Percentiles rank a stretch among this genome's conserved stretches.
Conservation (phyloP, 2,329 filamentous ascomycete genomes). For the Phaeosphaeriaceae sp. region DNA sequence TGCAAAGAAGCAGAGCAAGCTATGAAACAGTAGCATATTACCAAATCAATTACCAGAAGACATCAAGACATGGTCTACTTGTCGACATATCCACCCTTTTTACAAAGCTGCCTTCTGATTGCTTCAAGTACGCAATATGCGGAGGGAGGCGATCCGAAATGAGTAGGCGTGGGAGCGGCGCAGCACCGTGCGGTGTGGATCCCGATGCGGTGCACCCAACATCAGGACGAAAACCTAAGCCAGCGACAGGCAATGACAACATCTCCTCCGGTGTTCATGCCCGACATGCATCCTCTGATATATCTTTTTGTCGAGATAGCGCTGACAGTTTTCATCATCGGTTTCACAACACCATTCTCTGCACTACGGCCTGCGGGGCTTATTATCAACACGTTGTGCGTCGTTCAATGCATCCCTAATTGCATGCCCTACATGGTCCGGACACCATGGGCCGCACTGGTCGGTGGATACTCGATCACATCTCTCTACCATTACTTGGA, state of each 20-base stretch:
- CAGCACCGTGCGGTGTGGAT: neutral
- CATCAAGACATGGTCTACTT: too few species aligned
- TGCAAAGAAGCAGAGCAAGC: slow-evolving; percentile 29
- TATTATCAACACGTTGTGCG: neutral
- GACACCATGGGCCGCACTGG: slow-evolving; percentile 13
- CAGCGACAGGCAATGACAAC: neutral
- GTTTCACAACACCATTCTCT: slow-evolving; percentile 8
- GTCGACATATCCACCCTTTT: too few species aligned
- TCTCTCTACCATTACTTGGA: slow-evolving; percentile 15
- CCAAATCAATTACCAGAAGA: too few species aligned
- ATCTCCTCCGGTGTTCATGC: neutral
- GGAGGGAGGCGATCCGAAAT: neutral
- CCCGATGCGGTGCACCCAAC: neutral
- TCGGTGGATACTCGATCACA: slow-evolving; percentile 12
- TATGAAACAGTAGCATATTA: neutral
- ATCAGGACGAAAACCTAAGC: neutral
- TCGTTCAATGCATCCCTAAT: slow-evolving; percentile 7
- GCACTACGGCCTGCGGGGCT: neutral
- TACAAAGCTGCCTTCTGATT: too few species aligned
- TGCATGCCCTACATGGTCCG: slow-evolving; percentile 14
- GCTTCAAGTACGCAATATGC: too few species aligned
- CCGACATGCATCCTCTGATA: slow-evolving; percentile 17
- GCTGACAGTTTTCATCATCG: slow-evolving; percentile 6
- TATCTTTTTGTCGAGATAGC: slow-evolving; percentile 9
- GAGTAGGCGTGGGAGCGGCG: neutral